Evolutionary conservation across 768 basidiomycete species (phyloP), one percentile per base, ranked within the genome.

Genomic region (Leccinum boreale): DNA sequence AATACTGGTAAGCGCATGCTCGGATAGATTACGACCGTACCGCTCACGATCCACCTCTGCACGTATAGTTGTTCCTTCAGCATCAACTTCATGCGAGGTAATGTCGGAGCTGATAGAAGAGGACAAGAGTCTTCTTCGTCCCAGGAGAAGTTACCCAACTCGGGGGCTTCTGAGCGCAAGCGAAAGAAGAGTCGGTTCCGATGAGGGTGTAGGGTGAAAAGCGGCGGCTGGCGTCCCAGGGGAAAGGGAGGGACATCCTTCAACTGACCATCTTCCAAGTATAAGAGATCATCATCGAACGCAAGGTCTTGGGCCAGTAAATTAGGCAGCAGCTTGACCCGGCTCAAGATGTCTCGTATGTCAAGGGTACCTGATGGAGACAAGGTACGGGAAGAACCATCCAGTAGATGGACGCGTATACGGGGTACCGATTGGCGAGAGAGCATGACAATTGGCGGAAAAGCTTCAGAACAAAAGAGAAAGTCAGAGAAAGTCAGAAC

Each of bases 71-170:
- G 67, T 57, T 77, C 75, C 60, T 62, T 67, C 31, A 77, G 62
- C 67, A 75, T 65, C 60, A 68, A 24, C 29, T 67, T 71, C 66
- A 77, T 65, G 44, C 76, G 74, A 21, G 75, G 73, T n/a, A 59
- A 47, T 4, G 74, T 77, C 15, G 74, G 75, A 21, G 65, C 62
- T 11, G 74, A 70, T 50, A 68, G 55, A 46, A 71, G 56, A 15
- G 56, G 55, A 44, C 36, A 39, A 45, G 26, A 8, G 12, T 52
- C 46, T 35, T 60, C 62, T 58, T 70, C 66, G 39, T 64, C 68
- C 26, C 48, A n/a, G 24, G 24, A 58, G 23, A 68, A 39, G 57
- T 63, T 58, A 44, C 61, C 63, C 42, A 58, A 33, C 55, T 68
- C 63, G 55, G 65, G 60, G 36, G 54, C 62, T 17, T 66, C 57